Evolutionary conservation across 768 basidiomycete genomes (phyloP), one percentile per base, ranked within the genome.

Genomic region (Serendipita vermifera): DNA sequence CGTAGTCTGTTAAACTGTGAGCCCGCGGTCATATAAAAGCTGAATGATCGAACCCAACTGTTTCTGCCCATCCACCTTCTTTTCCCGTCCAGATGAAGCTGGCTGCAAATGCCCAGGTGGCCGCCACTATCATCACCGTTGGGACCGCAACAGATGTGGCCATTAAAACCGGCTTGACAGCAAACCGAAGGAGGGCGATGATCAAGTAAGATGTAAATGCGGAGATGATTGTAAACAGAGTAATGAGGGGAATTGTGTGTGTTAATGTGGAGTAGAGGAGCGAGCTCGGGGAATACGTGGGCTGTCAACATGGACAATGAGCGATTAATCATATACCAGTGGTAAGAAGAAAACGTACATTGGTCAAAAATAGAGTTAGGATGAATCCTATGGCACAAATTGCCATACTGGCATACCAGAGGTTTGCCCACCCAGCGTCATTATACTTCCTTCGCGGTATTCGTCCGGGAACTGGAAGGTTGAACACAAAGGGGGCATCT

Each of bases 121-220:
- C 79, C 38, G 83, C 87, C 48, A 87, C 72, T 63, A 86, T 75
- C 59, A 90, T 71, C 0, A 82, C 81, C 26, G 77, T 76, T 36
- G 88, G 87, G 46, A 87, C 79, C 63, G 85, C 84, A 26, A 90
- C 72, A 15, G 82, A 81, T 0, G 86, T 88, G 22, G 75, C 76
- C 33, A 89, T 69, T 73, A 94, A 81, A 51, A 89, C 85, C 15
- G 91, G 90, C 57, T 82, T 79, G 57, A 88, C 85, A 62, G 91
- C 90, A 58, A 87, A 74, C 57, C 82, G 80, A 51, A 94, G 70
- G 38, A 93, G 74, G 60, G 81, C 75, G 38, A 89, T 79, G 65
- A 88, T 85, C 38, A 73, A 68, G 65, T 90, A 90, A 5, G 87
- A 83, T 40, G 78, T 77, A 20, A 73, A 67, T 9, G 87, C 85